A percentile compares a stretch with the other conserved stretches of the same genome.
Conservation (phyloP, 2,329 filamentous ascomycete genomes). For the Teratosphaeria nubilosa region DNA sequence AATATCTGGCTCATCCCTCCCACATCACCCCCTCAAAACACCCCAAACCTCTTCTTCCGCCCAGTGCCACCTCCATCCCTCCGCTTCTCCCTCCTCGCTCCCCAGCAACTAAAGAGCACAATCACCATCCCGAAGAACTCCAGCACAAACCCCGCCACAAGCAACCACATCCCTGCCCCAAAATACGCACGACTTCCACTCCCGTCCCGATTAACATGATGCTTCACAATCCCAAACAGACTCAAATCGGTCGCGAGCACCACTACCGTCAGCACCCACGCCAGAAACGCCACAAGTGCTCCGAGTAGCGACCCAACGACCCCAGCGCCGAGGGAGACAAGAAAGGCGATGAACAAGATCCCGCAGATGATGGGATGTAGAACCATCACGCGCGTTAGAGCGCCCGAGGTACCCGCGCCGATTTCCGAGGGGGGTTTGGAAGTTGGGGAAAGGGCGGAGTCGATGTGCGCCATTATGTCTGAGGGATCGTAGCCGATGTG, state of each 20-base stretch:
- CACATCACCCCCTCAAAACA: not conserved
- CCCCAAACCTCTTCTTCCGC: not conserved
- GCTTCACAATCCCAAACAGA: constrained; percentile 43
- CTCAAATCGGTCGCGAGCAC: constrained; percentile 49
- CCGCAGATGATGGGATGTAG: constrained; percentile 52
- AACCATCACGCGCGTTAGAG: constrained; percentile 50
- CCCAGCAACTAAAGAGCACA: constrained; percentile 44
- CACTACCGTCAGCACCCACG: constrained; percentile 41
- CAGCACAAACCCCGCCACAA: constrained; percentile 46
- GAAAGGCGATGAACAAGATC: constrained; percentile 49
- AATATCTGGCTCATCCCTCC: not conserved
- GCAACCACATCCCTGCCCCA: constrained; percentile 48
- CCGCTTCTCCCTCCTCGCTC: constrained; percentile 15
- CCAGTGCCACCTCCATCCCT: not conserved
- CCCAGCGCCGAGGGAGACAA: constrained; percentile 44
- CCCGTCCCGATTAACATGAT: constrained; percentile 41
- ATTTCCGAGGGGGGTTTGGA: constrained; percentile 33
- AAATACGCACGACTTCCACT: constrained; percentile 37
- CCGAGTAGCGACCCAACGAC: constrained; percentile 44
- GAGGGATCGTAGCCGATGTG: constrained; percentile 49
- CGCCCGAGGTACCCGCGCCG: constrained; percentile 36
- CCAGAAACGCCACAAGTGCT: constrained; percentile 39
- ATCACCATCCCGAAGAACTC: constrained; percentile 46
- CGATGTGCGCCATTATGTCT: constrained; percentile 31
- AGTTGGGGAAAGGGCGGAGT: constrained; percentile 7